Base-by-base conservation (phyloP, 2,329 filamentous ascomycete genomes). In the Raffaelea albimanens region DNA sequence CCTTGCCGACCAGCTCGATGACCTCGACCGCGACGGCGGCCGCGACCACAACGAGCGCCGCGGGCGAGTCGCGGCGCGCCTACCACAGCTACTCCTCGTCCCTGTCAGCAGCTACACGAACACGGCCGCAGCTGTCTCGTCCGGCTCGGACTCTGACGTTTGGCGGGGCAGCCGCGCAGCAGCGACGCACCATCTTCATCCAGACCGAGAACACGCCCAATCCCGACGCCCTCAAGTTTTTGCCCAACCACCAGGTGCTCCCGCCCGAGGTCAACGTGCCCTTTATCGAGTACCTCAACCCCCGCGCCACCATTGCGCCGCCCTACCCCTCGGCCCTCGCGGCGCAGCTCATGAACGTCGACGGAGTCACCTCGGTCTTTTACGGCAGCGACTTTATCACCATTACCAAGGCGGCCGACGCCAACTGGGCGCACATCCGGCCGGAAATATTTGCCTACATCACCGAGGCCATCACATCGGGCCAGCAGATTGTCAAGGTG, bases 301-400 rank as follows among this genome's bases (percentile, higher is more conserved):
- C 93, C 33, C 85, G 93, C 47, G 84, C 87, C 34, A 96, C 93
- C 3, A 81, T 97, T 54, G 77, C 88, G 22, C 85, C 90, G 20
- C 91, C 91, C 1, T 80, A 96, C 63, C 88, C 91, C 3, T 97
- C 91, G 19, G 90, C 88, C 18, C 79, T 98, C 39, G 93, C 93
- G 5, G 85, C 90, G 31, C 83, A 89, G 64, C 77, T 98, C 45
- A 83, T 97, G 74, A 90, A 87, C 63, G 85, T 96, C 52, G 93
- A 97, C 61, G 93, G 93, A 40, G 85, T 97, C n/a, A 90, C 85
- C 3, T 83, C 87, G 2, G 86, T 98, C 20, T 97, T 97, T 68
- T 96, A 95, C 67, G 93, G 91, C 45, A 70, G 80, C 31, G 90
- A 98, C 64, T 97, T 95, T 70, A 97, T 98, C 67, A 98, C 93